Evolutionary conservation across 169 alveolate genomes (phyloP).

Genomic region (Toxoplasma gondii): DNA sequence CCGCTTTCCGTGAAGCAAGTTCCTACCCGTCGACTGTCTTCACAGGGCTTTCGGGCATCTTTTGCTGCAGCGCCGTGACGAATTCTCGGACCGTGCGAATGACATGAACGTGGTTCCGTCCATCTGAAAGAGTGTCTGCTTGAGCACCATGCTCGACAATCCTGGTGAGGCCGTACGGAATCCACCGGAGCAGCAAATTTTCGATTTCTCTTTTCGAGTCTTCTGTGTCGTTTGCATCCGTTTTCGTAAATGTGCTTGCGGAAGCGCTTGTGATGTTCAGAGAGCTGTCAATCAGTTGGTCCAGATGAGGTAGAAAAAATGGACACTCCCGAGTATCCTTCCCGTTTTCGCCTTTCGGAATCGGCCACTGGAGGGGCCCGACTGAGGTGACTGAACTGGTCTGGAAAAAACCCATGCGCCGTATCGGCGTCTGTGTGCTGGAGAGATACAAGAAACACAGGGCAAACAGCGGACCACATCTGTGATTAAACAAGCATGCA

Average conservation of each 20-base stretch:
- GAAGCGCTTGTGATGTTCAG: neutral
- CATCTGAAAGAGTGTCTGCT: neutral
- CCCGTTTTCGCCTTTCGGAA: neutral
- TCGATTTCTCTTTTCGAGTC: neutral
- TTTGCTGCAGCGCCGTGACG: neutral
- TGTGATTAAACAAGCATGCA: too few relatives aligned
- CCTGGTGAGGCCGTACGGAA: neutral
- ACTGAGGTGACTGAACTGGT: neutral
- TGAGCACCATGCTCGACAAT: neutral
- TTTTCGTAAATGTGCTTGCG: neutral
- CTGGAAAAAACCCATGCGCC: slow-evolving; percentile 21
- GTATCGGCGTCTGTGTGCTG: neutral
- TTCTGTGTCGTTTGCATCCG: neutral
- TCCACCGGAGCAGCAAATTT: neutral
- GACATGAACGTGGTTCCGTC: neutral
- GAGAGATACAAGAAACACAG: neutral
- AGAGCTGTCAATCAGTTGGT: neutral
- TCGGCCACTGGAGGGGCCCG: neutral
- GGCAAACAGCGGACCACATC: neutral
- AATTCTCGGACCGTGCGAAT: neutral
- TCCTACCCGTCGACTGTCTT: neutral
- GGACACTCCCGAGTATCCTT: neutral
- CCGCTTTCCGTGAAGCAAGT: too few relatives aligned
- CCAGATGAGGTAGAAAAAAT: neutral
- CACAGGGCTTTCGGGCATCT: neutral